Base-by-base conservation (phyloP, 2,329 filamentous ascomycete genomes). In the Lachnellula subtilissima region DNA sequence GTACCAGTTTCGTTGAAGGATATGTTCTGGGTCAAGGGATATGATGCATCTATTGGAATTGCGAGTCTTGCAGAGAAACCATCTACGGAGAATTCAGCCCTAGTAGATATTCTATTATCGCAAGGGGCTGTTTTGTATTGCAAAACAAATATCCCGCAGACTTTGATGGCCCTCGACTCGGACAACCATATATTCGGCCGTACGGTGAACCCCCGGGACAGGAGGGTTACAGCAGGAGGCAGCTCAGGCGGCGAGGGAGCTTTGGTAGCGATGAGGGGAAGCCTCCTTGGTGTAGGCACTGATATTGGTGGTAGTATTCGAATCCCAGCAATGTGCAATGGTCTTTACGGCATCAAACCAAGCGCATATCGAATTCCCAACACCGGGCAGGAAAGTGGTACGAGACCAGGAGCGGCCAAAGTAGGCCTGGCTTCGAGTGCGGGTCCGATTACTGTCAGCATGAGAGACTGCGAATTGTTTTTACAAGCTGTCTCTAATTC, bases 141-240 rank as follows among this genome's bases (percentile, higher is more conserved):
- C 61, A 89, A 89, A 70, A 89, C 86, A 0, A 88, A 88, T 62
- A 74, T 89, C 2, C 85, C 86, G 1, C 80, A 84, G 58, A 80
- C 79, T 0, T 69, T 83, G 55, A 74, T 74, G 62, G 75, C 74
- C 7, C 68, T 83, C 42, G 84, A 87, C 65, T 79, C 76, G 4
- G 76, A 80, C 42, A 87, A 86, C 67, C 79, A 85, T 61, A 65
- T 86, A 19, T 83, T 83, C 59, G 84, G 84, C 2, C 76, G 82
- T 25, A 81, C 81, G 0, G 68, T 86, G 36, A 88, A 88, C 63
- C 85, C 85, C 0, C 69, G 76, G n/a, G 84, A 86, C 59, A 74
- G 78, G 11, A 71, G 73, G 15, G 72, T 83, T 22, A 85, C 82
- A 0, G 80, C 81, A 0, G 86, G 86, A 7, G 85, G 86, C 3